Evolutionary conservation across 257 asterid genomes (phyloP), one percentile per base, ranked within the genome.

Genomic region (Capsicum chinense): DNA sequence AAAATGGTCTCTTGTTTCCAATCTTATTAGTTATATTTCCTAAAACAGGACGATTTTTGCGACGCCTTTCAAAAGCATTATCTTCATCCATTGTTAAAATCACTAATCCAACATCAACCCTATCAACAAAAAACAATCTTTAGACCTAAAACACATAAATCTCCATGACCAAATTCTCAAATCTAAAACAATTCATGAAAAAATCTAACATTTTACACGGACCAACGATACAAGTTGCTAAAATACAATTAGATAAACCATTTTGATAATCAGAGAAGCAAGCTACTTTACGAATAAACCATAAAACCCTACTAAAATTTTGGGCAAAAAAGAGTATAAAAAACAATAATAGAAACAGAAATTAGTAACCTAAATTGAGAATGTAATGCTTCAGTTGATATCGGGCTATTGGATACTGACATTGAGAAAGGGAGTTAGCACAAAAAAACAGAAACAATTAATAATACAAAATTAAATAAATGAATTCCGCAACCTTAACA

Each of bases 21-120:
- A 86, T 42, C 84, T 90, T 93, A 84, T 94, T 93, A 9, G 97
- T 90, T 39, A 94, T 86, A 83, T 94, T 95, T 16, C 92, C 93
- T 16, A 93, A 88, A 83, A 68, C 90, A 5, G 87, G 4, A 78
- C 94, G 87, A 39, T 84, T 82, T 81, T 82, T 87, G 42, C 66
- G 16, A 83, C n/a, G 26, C 86, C 91, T 90, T 19, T 83, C 87
- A 47, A 90, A 76, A 48, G 80, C 60, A 78, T 85, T 84, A 47
- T 85, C 85, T 78, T 87, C 92, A 13, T 87, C 89, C 97, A 92
- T 94, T 59, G 39, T 83, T 71, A 82, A 39, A 87, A 79, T 78
- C 85, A 62, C 78, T n/a, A 35, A 48, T 62, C 58, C 83, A 42
- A 56, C 48, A 79, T 52, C 57, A 60, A 48, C 39, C 64, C 54